A percentile compares a stretch with the other conserved stretches of the same genome.
These are phyloP conservation scores for Lactarius vividus DNA, from an alignment of 768 basidiomycete genomes.

Conservation along the genomic window DNA sequence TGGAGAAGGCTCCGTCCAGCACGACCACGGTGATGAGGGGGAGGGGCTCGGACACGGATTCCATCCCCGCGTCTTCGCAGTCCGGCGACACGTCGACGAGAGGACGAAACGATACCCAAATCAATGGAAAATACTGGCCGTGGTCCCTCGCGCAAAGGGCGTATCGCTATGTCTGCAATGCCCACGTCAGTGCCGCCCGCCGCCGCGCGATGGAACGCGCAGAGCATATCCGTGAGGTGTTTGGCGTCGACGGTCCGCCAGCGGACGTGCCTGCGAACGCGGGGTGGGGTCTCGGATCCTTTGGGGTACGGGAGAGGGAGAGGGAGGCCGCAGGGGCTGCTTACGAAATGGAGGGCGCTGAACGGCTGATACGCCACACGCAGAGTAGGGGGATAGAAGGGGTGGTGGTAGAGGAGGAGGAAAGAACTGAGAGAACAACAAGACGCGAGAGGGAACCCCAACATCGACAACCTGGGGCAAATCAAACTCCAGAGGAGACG, in stretches of 20 bases:
- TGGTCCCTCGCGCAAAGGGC: slow-evolving; percentile 44
- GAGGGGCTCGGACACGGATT: slow-evolving; percentile 39
- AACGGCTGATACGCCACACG: neutral
- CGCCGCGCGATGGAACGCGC: slow-evolving; percentile 66
- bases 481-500: neutral
- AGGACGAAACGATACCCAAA: neutral
- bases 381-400: slow-evolving; percentile 19
- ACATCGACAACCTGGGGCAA: slow-evolving; percentile 13
- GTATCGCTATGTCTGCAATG: slow-evolving; percentile 62
- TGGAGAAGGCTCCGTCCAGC: neutral
- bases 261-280: slow-evolving; percentile 32
- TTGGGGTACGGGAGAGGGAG: slow-evolving; percentile 46
- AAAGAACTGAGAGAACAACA: slow-evolving; percentile 26
- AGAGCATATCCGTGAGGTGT: slow-evolving; percentile 63
- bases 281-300: slow-evolving; percentile 78
- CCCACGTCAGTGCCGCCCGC: slow-evolving; percentile 67
- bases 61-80: neutral
- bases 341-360: slow-evolving; percentile 23
- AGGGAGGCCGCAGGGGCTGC: slow-evolving; percentile 36
- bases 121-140: slow-evolving; percentile 4
- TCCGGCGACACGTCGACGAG: neutral
- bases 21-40: neutral
- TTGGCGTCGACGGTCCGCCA: slow-evolving; percentile 38
- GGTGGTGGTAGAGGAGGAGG: slow-evolving; percentile 1
- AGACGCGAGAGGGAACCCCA: slow-evolving; percentile 32